These are phyloP conservation scores for Bonia amplexicaulis DNA, from an alignment of 176 grass and related monocot species.

Conservation along the genomic window DNA sequence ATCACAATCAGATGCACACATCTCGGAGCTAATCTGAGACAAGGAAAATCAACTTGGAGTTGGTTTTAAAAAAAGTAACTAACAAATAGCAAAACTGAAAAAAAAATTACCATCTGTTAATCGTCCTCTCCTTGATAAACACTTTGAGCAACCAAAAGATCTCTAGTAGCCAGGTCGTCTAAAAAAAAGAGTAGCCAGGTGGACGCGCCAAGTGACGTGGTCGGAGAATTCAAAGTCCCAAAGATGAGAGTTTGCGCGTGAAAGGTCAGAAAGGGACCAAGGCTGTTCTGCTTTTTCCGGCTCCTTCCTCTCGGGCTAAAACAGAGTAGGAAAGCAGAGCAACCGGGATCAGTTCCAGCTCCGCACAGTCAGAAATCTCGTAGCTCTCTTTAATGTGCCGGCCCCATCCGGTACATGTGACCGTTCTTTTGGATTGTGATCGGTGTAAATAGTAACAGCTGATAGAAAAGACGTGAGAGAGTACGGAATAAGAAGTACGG, in stretches of 20 bases:
- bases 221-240: constrained; percentile 1
- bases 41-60: neutral
- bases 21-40: neutral
- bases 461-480: no score
- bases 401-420: no score
- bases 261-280: neutral
- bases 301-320: neutral
- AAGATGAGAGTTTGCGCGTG: neutral
- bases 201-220: neutral
- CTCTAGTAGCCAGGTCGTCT: no score
- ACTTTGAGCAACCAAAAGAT: neutral
- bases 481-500: no score
- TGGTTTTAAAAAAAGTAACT: neutral
- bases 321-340: neutral
- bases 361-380: neutral
- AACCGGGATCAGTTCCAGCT: neutral
- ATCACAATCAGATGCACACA: neutral
- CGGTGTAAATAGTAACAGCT: no score
- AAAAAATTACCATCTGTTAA: neutral
- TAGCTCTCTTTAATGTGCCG: no score
- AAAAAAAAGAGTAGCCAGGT: neutral
- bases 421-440: no score
- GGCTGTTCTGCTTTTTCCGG: neutral
- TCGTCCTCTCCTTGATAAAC: neutral
- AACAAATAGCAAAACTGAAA: neutral